Base-by-base conservation (phyloP, 345 rosid genomes). In the Dipteronia dyeriana region DNA sequence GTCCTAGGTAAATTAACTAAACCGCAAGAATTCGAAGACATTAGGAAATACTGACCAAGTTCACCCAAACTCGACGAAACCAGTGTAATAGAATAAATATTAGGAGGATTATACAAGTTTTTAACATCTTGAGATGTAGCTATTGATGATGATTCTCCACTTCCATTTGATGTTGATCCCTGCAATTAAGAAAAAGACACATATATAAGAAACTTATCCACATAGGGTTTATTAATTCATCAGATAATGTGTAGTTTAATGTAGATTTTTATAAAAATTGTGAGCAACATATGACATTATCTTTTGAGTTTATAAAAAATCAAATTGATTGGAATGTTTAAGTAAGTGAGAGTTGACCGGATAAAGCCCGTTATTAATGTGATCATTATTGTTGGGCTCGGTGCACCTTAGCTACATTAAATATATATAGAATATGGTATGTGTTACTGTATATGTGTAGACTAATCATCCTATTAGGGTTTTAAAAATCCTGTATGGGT, bases 221-320 rank as follows among this genome's bases (percentile, higher is more conserved):
- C 20, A 9, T 0, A n/a, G n/a, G n/a, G n/a, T n/a, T n/a, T n/a
- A n/a, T n/a, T n/a, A n/a, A n/a, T n/a, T n/a, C n/a, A 56, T 41
- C 71, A 29, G 41, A 13, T 22, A 26, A 57, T 9, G 14, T 9
- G 22, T 12, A 43, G 23, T 25, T 77, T 47, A 73, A 80, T 19
- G 87, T n/a, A n/a, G n/a, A n/a, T n/a, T n/a, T n/a, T n/a, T n/a
- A n/a, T n/a, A n/a, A n/a, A n/a, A n/a, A n/a, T n/a, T n/a, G n/a
- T n/a, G n/a, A n/a, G n/a, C n/a, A n/a, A n/a, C 93, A 77, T 91
- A 92, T 20, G 88, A 75, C 95, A 92, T 91, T 86, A 74, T 87
- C 96, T 70, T 92, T 90, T 49, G 91, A 79, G n/a, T n/a, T n/a
- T n/a, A n/a, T n/a, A n/a, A n/a, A n/a, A n/a, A n/a, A n/a, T n/a